Evolutionary conservation across 345 rosid species (phyloP).

Genomic region (Arabis hirsuta): DNA sequence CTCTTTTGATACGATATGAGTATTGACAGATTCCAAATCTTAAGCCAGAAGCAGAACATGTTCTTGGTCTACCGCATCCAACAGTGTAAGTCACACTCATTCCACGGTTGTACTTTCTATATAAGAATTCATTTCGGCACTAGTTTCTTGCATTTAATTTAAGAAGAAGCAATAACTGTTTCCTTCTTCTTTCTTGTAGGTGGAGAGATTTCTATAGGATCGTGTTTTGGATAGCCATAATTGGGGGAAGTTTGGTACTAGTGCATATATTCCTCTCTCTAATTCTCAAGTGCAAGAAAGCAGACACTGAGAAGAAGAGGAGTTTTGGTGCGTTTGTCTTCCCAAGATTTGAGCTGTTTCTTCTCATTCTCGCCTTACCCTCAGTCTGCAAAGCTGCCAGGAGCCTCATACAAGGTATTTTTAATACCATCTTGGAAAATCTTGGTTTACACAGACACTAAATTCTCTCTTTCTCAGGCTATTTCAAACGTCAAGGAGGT

Average conservation of each 20-base stretch:
- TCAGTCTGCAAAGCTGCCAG: constrained; percentile 73
- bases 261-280: constrained; percentile 59
- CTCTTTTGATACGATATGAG: constrained; percentile 2
- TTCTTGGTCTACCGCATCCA: constrained; percentile 51
- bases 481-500: constrained; percentile 51
- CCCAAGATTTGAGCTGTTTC: constrained; percentile 86
- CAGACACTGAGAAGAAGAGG: constrained; percentile 47
- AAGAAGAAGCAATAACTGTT: constrained; percentile 23
- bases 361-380: constrained; percentile 73
- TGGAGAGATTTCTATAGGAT: constrained; percentile 86
- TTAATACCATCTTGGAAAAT: constrained; percentile 1
- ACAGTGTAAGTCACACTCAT: constrained; percentile 57
- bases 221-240: constrained; percentile 89
- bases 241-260: constrained; percentile 67
- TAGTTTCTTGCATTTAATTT: not conserved
- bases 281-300: constrained; percentile 59
- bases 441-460: not conserved
- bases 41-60: constrained; percentile 74
- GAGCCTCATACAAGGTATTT: constrained; percentile 65
- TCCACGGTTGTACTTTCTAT: constrained; percentile 2
- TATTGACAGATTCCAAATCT: constrained; percentile 61
- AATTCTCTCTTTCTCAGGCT: constrained; percentile 25
- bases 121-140: not conserved
- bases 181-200: constrained; percentile 48
- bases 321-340: constrained; percentile 68